A percentile compares a stretch with the other conserved stretches of the same genome.
phyloP scores from a whole-genome alignment of 306 rosid genomes.

The Begonia loranthoides region DNA sequence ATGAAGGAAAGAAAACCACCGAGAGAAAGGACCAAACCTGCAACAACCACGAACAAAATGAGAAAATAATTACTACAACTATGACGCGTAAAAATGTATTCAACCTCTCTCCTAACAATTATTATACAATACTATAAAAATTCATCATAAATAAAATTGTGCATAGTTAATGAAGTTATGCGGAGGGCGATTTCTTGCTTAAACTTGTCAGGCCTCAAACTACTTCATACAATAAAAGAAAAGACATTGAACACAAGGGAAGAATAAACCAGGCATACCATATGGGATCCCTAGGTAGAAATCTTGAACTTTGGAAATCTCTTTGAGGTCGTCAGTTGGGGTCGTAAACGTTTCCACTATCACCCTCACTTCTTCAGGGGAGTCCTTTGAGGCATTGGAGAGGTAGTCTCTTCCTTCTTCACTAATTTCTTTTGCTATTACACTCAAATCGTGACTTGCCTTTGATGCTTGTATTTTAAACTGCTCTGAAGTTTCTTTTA shows the following conservation, averaged over 20 bases:
- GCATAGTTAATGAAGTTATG: too few species aligned
- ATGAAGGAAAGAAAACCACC: slow-evolving; percentile 91
- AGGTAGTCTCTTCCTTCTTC: slow-evolving; percentile 70
- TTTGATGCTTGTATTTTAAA: slow-evolving; percentile 74
- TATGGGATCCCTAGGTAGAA: slow-evolving; percentile 88
- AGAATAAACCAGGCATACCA: slow-evolving; percentile 47
- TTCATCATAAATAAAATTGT: too few species aligned
- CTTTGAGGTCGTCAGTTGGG: slow-evolving; percentile 44
- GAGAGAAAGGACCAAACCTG: slow-evolving; percentile 69
- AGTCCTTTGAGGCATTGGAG: slow-evolving; percentile 47
- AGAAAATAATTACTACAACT: slow-evolving; percentile 3
- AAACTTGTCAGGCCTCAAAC: too few species aligned
- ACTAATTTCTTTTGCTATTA: slow-evolving; percentile 46
- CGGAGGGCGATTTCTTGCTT: too few species aligned
- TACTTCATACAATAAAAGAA: too few species aligned
- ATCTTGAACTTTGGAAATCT: slow-evolving; percentile 48
- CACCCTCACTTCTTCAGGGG: slow-evolving; percentile 75
- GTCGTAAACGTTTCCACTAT: slow-evolving; percentile 58
- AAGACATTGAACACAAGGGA: too few species aligned
- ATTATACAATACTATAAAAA: too few species aligned
- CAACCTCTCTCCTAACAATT: too few species aligned
- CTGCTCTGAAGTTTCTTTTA: slow-evolving; percentile 57
- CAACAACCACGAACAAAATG: slow-evolving; percentile 17
- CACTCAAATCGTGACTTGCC: slow-evolving; percentile 48
- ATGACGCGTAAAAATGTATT: too few species aligned